Conservation (phyloP, 2,329 filamentous ascomycete species). For the Hymenoscyphus fraxineus region DNA sequence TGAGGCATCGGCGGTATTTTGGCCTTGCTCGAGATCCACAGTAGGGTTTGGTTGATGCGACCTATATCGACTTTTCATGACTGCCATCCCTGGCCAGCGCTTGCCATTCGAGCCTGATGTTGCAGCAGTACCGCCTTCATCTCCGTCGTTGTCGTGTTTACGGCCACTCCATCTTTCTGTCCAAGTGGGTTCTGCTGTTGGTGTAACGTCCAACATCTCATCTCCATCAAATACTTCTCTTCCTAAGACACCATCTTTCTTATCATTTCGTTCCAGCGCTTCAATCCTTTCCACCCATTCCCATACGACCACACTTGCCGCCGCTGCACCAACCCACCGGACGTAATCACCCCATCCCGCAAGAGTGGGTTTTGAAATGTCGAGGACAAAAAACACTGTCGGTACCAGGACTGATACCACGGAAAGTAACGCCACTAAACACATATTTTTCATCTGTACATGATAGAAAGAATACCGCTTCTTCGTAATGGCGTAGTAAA, state of each 20-base stretch:
- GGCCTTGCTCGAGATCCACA: constrained; percentile 25
- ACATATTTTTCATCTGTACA: constrained; percentile 67
- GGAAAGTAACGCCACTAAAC: constrained; percentile 62
- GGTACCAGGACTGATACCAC: constrained; percentile 64
- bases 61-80: constrained; percentile 29
- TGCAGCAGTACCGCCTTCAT: constrained; percentile 14
- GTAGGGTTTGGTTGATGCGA: constrained; percentile 12
- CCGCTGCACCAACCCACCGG: constrained; percentile 70
- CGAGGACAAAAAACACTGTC: constrained; percentile 71
- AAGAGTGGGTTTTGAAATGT: constrained; percentile 66
- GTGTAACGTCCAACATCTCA: constrained; percentile 65
- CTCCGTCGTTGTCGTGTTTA: constrained; percentile 23
- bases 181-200: constrained; percentile 50
- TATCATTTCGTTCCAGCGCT: constrained; percentile 67
- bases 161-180: constrained; percentile 35
- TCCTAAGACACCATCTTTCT: constrained; percentile 68
- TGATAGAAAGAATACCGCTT: constrained; percentile 69
- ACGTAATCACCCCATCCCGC: constrained; percentile 76
- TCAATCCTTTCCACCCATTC: constrained; percentile 78
- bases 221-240: constrained; percentile 71
- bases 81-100: constrained; percentile 44
- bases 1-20: constrained; percentile 7
- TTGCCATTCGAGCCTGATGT: constrained; percentile 26
- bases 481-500: constrained; percentile 70
- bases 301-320: constrained; percentile 76